Conservation (phyloP, 352 stramenopile species). For the Phytophthora idaei region DNA sequence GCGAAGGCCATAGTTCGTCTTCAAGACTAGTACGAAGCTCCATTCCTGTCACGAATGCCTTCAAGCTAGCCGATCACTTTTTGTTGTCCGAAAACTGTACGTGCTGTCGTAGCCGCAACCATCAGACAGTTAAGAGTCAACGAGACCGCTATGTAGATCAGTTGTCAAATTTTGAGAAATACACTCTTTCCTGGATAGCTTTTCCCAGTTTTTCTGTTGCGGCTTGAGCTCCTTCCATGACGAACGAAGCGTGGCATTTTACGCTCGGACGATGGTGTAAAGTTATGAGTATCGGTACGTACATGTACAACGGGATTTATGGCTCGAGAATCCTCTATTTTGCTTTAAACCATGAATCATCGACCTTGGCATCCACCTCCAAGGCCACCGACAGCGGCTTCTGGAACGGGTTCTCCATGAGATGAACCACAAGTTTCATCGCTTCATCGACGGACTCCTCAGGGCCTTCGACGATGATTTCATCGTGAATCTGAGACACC, state of each 20-base stretch:
- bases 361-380: constrained; percentile 94
- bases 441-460: constrained; percentile 96
- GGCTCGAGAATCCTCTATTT: constrained; percentile 80
- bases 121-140: constrained; percentile 1
- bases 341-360: constrained; percentile 99
- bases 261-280: no score
- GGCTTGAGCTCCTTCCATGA: neutral
- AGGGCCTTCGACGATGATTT: constrained; percentile 99
- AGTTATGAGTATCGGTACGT: no score
- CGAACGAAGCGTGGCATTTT: neutral
- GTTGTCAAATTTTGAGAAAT: neutral
- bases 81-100: neutral
- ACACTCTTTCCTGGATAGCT: neutral
- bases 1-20: constrained; percentile 10
- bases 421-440: constrained; percentile 82
- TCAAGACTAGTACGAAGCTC: neutral
- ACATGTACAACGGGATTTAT: no score
- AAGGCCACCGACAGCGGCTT: constrained; percentile 88
- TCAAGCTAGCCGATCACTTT: neutral
- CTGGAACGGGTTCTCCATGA: constrained; percentile 99
- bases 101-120: neutral
- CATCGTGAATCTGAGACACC: constrained; percentile 99
- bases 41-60: constrained; percentile 5
- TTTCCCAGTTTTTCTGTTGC: neutral
- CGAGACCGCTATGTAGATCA: neutral